A percentile compares a stretch with the other conserved stretches of the same genome.
Conservation (phyloP, 257 asterid genomes). For the Scutellaria galericulata region DNA sequence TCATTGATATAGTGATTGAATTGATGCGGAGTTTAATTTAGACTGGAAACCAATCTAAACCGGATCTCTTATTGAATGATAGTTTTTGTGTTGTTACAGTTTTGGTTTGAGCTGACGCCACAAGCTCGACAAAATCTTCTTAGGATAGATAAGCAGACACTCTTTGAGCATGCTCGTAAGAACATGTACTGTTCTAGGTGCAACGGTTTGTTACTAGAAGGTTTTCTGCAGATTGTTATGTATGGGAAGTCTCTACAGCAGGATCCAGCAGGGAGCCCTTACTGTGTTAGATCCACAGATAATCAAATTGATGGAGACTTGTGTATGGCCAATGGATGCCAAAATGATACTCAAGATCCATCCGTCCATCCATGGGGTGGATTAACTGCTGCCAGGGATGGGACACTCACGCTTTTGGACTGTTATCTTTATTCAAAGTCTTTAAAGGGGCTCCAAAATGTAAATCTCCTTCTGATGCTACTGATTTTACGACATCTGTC, state of each 20-base stretch:
- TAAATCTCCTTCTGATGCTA: constrained; percentile 40
- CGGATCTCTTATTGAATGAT: constrained; percentile 14
- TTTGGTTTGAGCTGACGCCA: constrained; percentile 85
- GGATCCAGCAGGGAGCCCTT: constrained; percentile 55
- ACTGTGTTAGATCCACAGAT: constrained; percentile 46
- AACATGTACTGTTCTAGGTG: constrained; percentile 98
- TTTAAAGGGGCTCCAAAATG: constrained; percentile 85
- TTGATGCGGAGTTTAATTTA: constrained; percentile 1
- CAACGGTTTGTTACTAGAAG: constrained; percentile 96
- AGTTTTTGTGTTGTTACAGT: constrained; percentile 57
- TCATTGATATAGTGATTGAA: constrained; percentile 3
- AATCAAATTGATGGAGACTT: constrained; percentile 50
- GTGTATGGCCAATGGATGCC: constrained; percentile 51
- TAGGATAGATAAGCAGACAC: constrained; percentile 85
- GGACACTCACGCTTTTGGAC: constrained; percentile 85
- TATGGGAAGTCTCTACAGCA: constrained; percentile 89
- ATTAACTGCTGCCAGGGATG: constrained; percentile 77
- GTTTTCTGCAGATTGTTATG: constrained; percentile 85
- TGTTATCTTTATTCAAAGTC: constrained; percentile 79
- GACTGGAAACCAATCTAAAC: constrained; percentile 14
- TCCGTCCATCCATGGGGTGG: constrained; percentile 99
- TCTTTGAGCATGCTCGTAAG: constrained; percentile 96
- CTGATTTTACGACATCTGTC: constrained; percentile 20
- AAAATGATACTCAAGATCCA: constrained; percentile 82
- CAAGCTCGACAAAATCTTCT: constrained; percentile 81